Percentiles rank a stretch among this genome's conserved stretches.
These are phyloP conservation scores for Fermentozyma sake DNA, from an alignment of 1,139 yeast genomes.

Conservation along the genomic window DNA sequence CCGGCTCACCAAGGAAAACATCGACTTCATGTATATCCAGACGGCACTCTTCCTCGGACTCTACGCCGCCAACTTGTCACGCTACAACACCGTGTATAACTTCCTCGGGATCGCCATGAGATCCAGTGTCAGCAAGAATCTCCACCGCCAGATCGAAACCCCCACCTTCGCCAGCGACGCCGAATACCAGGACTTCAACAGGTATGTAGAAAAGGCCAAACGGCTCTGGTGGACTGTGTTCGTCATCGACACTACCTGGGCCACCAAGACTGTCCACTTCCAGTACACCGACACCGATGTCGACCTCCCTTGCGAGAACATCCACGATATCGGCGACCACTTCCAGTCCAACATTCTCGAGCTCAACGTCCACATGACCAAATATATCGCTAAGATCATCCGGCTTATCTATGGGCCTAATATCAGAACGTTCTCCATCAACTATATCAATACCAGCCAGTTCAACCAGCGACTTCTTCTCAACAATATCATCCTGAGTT, in stretches of 20 bases:
- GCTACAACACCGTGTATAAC: conserved; percentile 46
- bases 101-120: conserved; percentile 49
- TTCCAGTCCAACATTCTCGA: conserved; percentile 32
- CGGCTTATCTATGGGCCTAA: conserved; percentile 33
- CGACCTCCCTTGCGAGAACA: conserved; percentile 38
- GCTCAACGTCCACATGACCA: conserved; percentile 37
- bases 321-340: conserved; percentile 24
- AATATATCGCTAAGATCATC: conserved; percentile 31
- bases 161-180: conserved; percentile 2
- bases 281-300: conserved; percentile 49
- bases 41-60: conserved; percentile 43
- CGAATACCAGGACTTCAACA: conserved; percentile 1
- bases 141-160: conserved; percentile 33
- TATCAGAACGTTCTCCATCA: conserved; percentile 34
- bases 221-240: conserved; percentile 55
- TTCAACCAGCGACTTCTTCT: conserved; percentile 32
- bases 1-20: conserved; percentile 36
- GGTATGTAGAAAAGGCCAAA: conserved; percentile 33
- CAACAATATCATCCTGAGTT: conserved; percentile 26
- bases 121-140: conserved; percentile 41
- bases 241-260: conserved; percentile 47
- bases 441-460: conserved; percentile 38
- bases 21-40: conserved; percentile 38
- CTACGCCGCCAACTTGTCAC: conserved; percentile 44
- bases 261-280: conserved; percentile 46